These are phyloP conservation scores for Bipolaris zeicola DNA, from an alignment of 2,329 filamentous ascomycete genomes.

Conservation along the genomic window DNA sequence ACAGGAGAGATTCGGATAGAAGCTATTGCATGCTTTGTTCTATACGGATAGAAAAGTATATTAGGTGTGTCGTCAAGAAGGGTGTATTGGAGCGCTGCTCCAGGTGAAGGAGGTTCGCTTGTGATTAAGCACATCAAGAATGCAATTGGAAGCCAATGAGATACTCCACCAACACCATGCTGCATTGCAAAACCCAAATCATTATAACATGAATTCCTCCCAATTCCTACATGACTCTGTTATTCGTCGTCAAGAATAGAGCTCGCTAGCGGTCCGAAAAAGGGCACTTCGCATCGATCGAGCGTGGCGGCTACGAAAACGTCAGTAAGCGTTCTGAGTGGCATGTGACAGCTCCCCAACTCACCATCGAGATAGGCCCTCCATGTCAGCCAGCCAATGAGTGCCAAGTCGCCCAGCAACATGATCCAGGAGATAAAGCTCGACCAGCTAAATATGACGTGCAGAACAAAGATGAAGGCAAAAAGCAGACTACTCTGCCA, in stretches of 20 bases:
- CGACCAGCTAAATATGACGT: slow-evolving; percentile 87
- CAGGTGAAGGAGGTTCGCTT: neutral
- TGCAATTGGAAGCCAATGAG: neutral
- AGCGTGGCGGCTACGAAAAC: slow-evolving; percentile 62
- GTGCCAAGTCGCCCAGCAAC: slow-evolving; percentile 72
- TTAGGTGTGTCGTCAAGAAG: neutral
- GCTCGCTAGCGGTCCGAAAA: slow-evolving; percentile 84
- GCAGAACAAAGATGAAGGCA: slow-evolving; percentile 70
- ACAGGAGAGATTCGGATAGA: slow-evolving; percentile 65
- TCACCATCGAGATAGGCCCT: slow-evolving; percentile 85
- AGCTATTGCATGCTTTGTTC: neutral
- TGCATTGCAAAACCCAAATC: neutral
- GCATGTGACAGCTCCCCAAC: slow-evolving; percentile 18
- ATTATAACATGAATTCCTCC: neutral
- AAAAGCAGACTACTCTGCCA: slow-evolving; percentile 93
- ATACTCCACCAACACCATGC: slow-evolving; percentile 21
- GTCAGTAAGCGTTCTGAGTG: slow-evolving; percentile 12
- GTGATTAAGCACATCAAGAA: neutral
- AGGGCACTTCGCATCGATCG: slow-evolving; percentile 78
- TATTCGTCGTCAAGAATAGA: slow-evolving; percentile 88
- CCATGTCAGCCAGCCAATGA: slow-evolving; percentile 77
- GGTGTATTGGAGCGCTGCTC: neutral
- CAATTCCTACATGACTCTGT: neutral
- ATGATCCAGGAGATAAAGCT: slow-evolving; percentile 82
- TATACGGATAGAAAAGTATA: neutral